These are phyloP conservation scores for Neonectria ditissima DNA, from an alignment of 2,329 filamentous ascomycete genomes.

Conservation along the genomic window DNA sequence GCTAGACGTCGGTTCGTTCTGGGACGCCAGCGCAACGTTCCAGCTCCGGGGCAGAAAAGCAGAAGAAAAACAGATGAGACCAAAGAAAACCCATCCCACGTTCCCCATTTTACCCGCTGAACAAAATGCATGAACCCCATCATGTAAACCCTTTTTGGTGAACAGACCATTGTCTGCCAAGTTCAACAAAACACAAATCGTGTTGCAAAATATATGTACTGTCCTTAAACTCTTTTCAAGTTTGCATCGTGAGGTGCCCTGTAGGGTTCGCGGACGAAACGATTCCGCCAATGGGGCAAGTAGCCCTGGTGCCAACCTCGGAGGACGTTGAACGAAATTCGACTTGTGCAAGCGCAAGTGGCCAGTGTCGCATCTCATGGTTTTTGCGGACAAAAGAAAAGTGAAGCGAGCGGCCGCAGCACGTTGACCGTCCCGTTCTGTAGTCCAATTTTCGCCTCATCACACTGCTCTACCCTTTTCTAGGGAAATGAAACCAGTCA, in stretches of 20 bases:
- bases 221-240: conserved; percentile 43
- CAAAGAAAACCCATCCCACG: conserved; percentile 40
- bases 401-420: conserved; percentile 28
- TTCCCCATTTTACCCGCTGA: conserved; percentile 51
- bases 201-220: conserved; percentile 45
- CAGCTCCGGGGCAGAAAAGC: conserved; percentile 24
- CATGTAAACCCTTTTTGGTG: conserved; percentile 49
- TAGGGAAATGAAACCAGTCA: conserved; percentile 9
- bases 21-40: conserved; percentile 29
- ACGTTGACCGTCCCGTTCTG: conserved; percentile 29
- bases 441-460: conserved; percentile 23
- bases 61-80: conserved; percentile 38
- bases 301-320: conserved; percentile 19
- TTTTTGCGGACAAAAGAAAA: conserved; percentile 34
- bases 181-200: conserved; percentile 39
- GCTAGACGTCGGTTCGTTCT: conserved; percentile 2
- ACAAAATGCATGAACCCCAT: conserved; percentile 54
- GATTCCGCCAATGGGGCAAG: no score
- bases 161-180: conserved; percentile 37
- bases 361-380: conserved; percentile 20
- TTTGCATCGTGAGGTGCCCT: conserved; percentile 16
- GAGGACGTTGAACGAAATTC: conserved; percentile 28
- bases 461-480: conserved; percentile 14
- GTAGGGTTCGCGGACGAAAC: neutral
- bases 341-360: conserved; percentile 21